Conservation (phyloP, 208 protist species). For the Trypanosoma lewisi region DNA sequence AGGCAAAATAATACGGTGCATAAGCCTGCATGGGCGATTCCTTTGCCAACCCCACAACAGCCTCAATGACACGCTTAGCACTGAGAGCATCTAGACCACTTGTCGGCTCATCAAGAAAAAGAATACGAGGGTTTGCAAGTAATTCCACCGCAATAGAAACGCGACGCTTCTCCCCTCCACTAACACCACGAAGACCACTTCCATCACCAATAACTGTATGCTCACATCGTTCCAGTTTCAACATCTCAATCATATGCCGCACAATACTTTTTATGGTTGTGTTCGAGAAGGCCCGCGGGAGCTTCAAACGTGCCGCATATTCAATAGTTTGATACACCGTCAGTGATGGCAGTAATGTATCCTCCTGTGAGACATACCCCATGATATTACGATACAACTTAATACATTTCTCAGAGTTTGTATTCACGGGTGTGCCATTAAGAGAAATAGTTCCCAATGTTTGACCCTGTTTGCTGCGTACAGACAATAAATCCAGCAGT, state of each 20-base stretch:
- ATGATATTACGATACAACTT: constrained; percentile 80
- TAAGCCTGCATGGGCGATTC: constrained; percentile 78
- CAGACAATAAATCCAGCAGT: constrained; percentile 85
- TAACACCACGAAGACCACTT: constrained; percentile 70
- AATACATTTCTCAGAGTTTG: constrained; percentile 5
- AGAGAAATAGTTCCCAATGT: constrained; percentile 54
- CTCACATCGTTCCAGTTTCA: constrained; percentile 76
- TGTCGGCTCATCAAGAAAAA: constrained; percentile 92
- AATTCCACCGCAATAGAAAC: constrained; percentile 92
- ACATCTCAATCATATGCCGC: constrained; percentile 48
- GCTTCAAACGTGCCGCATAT: constrained; percentile 88
- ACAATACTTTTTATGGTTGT: constrained; percentile 72
- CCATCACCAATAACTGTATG: constrained; percentile 79
- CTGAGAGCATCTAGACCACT: constrained; percentile 86
- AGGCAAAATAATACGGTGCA: constrained; percentile 85
- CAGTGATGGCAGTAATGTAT: constrained; percentile 84
- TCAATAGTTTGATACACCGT: constrained; percentile 87
- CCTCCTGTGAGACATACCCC: constrained; percentile 92
- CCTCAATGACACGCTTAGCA: constrained; percentile 79
- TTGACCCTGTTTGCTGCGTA: constrained; percentile 63
- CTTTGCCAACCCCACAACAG: constrained; percentile 77
- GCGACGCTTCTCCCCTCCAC: constrained; percentile 88
- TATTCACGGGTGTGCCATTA: constrained; percentile 65
- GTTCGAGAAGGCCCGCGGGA: constrained; percentile 76
- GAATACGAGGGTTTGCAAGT: constrained; percentile 86